Percentiles rank a stretch among this genome's conserved stretches.
Conservation (phyloP, 2,329 filamentous ascomycete species). For the Aspergillus caelatus region DNA sequence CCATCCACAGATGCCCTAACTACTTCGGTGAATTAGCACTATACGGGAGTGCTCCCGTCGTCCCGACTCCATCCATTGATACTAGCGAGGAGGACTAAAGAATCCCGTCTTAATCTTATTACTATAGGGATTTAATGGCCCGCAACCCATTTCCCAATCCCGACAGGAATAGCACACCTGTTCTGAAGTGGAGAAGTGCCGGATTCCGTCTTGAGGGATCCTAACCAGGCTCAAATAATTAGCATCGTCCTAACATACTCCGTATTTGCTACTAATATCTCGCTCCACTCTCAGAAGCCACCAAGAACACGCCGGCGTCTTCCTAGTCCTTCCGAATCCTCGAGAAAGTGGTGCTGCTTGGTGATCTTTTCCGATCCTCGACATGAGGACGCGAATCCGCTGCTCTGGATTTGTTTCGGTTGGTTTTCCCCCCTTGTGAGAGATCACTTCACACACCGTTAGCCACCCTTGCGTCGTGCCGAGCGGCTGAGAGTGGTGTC, state of each 20-base stretch:
- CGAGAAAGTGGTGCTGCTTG: constrained; percentile 2
- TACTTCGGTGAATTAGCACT: neutral
- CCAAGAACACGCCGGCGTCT: constrained; percentile 7
- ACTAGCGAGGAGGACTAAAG: constrained; percentile 1
- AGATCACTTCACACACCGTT: neutral
- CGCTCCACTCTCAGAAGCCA: constrained; percentile 3
- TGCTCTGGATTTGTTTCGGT: constrained; percentile 2
- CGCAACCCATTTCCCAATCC: neutral
- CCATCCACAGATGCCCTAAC: neutral
- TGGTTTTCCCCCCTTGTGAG: neutral
- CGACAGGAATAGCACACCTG: neutral
- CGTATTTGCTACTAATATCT: neutral
- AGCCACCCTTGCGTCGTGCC: neutral
- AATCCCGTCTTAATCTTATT: constrained; percentile 4
- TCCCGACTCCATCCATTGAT: constrained; percentile 1
- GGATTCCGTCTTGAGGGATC: neutral
- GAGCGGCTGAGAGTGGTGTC: neutral
- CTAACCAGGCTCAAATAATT: constrained; percentile 1
- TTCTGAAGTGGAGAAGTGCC: neutral
- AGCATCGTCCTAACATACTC: neutral
- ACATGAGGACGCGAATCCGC: constrained; percentile 2
- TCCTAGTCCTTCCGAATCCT: neutral
- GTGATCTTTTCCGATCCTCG: constrained; percentile 3
- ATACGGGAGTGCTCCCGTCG: constrained; percentile 2
- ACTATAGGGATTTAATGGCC: neutral